Evolutionary conservation across 2,329 filamentous ascomycete genomes (phyloP).

Genomic region (Cordyceps militaris): DNA sequence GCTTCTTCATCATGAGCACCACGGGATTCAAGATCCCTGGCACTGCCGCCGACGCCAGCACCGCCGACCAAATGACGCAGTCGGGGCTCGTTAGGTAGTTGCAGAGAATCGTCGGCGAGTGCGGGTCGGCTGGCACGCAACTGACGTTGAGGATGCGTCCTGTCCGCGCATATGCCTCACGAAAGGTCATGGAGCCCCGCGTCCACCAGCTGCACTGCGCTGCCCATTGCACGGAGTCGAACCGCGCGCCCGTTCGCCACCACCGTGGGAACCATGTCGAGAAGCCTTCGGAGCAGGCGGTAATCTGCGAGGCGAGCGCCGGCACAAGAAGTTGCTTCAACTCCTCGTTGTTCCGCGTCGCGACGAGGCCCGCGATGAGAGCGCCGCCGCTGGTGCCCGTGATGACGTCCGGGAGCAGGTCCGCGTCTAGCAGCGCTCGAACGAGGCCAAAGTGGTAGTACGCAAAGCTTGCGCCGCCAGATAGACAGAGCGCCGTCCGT

Average conservation of each 20-base stretch:
- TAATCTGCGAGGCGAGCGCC: constrained; percentile 77
- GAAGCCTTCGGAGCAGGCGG: constrained; percentile 73
- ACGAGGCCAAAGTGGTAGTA: constrained; percentile 96
- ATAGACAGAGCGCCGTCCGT: constrained; percentile 85
- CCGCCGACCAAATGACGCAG: constrained; percentile 97
- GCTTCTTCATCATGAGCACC: constrained; percentile 83
- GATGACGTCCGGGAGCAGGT: constrained; percentile 84
- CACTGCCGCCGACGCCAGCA: constrained; percentile 89
- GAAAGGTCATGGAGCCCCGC: constrained; percentile 84
- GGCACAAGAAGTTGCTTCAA: constrained; percentile 79
- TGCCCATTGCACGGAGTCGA: constrained; percentile 92
- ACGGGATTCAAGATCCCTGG: constrained; percentile 94
- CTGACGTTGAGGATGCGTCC: constrained; percentile 93
- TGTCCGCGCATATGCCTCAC: constrained; percentile 88
- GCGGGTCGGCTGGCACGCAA: constrained; percentile 91
- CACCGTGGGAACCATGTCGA: constrained; percentile 72
- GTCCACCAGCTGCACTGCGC: constrained; percentile 82
- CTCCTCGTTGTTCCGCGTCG: constrained; percentile 87
- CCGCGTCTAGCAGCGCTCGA: constrained; percentile 79
- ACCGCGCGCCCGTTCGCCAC: constrained; percentile 89
- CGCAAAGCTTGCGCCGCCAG: constrained; percentile 87
- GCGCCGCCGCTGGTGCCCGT: constrained; percentile 95
- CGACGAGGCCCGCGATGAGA: constrained; percentile 76
- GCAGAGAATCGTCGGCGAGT: constrained; percentile 83
- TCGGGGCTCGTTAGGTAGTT: constrained; percentile 95